These are phyloP conservation scores for Dactylellina parvicollis DNA, from an alignment of 2,329 filamentous ascomycete genomes.

Conservation along the genomic window DNA sequence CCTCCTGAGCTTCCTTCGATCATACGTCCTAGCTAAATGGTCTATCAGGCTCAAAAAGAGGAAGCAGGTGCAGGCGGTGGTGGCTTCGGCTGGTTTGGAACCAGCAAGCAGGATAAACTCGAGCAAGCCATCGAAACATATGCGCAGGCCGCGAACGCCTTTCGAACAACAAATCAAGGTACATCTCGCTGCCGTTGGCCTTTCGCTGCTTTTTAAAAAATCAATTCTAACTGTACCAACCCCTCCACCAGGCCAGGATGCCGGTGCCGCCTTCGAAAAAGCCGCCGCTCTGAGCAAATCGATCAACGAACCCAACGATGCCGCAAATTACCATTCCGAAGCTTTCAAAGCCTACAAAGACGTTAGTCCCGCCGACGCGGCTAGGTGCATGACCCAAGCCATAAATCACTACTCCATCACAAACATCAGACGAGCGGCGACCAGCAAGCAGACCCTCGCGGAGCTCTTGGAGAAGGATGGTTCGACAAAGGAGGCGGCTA, in stretches of 20 bases:
- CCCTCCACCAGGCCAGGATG: conserved; percentile 8
- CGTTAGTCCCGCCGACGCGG: conserved; percentile 79
- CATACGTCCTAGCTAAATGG: conserved; percentile 52
- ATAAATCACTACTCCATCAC: conserved; percentile 87
- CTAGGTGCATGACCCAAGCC: conserved; percentile 78
- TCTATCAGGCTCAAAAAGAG: conserved; percentile 81
- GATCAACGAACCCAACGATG: conserved; percentile 90
- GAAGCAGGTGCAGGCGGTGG: conserved; percentile 77
- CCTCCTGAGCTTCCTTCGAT: neutral
- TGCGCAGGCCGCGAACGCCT: conserved; percentile 88
- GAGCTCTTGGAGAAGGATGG: conserved; percentile 86
- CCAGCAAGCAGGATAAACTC: conserved; percentile 78
- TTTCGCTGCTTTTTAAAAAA: neutral
- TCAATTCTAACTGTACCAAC: neutral
- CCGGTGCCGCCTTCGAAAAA: conserved; percentile 45
- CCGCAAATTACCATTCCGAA: conserved; percentile 85
- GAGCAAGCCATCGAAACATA: conserved; percentile 89
- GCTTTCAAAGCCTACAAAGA: conserved; percentile 95
- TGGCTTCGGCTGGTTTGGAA: conserved; percentile 88
- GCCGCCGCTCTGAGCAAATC: conserved; percentile 42
- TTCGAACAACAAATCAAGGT: conserved; percentile 87
- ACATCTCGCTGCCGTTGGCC: conserved; percentile 58
- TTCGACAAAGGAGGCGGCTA: conserved; percentile 78
- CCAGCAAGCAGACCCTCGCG: conserved; percentile 86
- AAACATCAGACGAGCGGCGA: conserved; percentile 89